Evolutionary conservation across 495 filamentous ascomycete genomes (phyloP).

Genomic region (Penicillium roqueforti): DNA sequence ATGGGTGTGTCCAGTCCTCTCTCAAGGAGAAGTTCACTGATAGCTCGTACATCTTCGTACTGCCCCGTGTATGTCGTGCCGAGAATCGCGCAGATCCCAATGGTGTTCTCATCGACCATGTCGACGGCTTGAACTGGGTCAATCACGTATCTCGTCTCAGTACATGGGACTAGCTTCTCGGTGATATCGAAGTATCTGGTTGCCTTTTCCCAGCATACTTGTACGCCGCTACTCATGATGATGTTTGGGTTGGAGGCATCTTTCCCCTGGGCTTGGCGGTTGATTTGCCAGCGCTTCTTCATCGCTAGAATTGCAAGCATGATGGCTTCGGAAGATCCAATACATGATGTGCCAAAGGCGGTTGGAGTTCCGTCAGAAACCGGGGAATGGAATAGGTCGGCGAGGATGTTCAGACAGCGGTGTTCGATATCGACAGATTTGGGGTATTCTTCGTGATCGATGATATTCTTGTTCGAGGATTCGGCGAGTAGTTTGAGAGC

Average conservation of each 20-base stretch:
- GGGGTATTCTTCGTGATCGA: conserved; percentile 87
- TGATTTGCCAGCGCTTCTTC: conserved; percentile 89
- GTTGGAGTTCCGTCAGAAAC: conserved; percentile 39
- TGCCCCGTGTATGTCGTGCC: conserved; percentile 90
- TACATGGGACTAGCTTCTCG: conserved; percentile 81
- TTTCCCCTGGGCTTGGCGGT: conserved; percentile 67
- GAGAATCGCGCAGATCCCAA: conserved; percentile 80
- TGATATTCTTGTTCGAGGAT: conserved; percentile 84
- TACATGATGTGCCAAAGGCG: conserved; percentile 77
- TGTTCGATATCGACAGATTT: conserved; percentile 83
- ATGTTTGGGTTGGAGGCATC: conserved; percentile 70
- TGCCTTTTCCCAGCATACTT: conserved; percentile 94
- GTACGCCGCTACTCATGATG: conserved; percentile 83
- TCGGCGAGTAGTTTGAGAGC: conserved; percentile 86
- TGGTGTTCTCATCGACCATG: conserved; percentile 86
- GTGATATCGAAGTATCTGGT: conserved; percentile 86
- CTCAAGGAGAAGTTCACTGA: conserved; percentile 73
- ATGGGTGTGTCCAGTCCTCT: conserved; percentile 69
- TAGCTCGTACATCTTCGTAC: conserved; percentile 81
- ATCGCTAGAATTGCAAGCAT: conserved; percentile 83
- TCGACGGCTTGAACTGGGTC: conserved; percentile 75
- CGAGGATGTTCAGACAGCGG: conserved; percentile 86
- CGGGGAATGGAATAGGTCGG: conserved; percentile 73
- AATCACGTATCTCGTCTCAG: conserved; percentile 72
- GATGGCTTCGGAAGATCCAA: conserved; percentile 83